These are phyloP conservation scores for Paxillus rubicundulus DNA, from an alignment of 768 basidiomycete genomes.

Conservation along the genomic window DNA sequence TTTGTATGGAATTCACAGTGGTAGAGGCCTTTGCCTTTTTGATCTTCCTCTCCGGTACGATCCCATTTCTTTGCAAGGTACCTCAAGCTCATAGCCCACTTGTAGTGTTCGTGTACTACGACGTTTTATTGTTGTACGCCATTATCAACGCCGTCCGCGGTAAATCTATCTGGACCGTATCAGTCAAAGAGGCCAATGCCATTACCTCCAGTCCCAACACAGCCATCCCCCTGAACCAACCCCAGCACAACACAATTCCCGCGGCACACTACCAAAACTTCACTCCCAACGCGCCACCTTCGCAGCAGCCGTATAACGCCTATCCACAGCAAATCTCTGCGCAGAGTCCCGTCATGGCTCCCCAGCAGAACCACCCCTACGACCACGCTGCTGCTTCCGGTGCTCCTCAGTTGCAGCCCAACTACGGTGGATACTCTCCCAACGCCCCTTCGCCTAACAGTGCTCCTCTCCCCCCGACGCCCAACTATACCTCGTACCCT, in stretches of 20 bases:
- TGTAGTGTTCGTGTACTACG: constrained; percentile 26
- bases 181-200: constrained; percentile 18
- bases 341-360: not conserved
- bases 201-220: not conserved
- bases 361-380: constrained; percentile 4
- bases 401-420: not conserved
- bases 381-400: not conserved
- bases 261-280: constrained; percentile 6
- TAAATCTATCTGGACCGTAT: constrained; percentile 22
- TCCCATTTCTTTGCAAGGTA: not conserved
- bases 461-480: constrained; percentile 13
- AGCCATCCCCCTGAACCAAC: constrained; percentile 4
- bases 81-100: not conserved
- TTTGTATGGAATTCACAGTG: constrained; percentile 18
- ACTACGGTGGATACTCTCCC: constrained; percentile 7
- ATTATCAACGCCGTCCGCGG: constrained; percentile 22
- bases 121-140: constrained; percentile 20
- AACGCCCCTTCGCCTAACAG: not conserved
- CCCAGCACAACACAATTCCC: constrained; percentile 8
- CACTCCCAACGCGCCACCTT: not conserved
- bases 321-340: constrained; percentile 9
- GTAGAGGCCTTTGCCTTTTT: constrained; percentile 22
- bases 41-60: constrained; percentile 24
- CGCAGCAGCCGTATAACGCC: constrained; percentile 11
- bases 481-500: constrained; percentile 18